Evolutionary conservation across 2,329 filamentous ascomycete genomes (phyloP).

Genomic region (Neofusicoccum sp.): DNA sequence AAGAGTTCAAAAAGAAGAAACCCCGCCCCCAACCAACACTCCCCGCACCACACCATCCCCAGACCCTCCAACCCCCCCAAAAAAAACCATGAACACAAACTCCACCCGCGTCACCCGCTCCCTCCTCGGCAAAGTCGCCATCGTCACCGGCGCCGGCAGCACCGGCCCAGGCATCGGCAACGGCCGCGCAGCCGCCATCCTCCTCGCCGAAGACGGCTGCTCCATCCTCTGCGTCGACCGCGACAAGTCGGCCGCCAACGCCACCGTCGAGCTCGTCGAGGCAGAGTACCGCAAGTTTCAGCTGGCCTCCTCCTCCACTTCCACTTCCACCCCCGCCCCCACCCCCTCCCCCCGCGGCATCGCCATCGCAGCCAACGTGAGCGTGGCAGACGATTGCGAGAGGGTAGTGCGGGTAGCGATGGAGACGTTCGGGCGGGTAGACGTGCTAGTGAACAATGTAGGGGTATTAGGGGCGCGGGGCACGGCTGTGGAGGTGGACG

Average conservation of each 20-base stretch:
- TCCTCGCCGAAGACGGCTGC: constrained; percentile 62
- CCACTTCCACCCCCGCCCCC: constrained; percentile 57
- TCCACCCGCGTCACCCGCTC: constrained; percentile 34
- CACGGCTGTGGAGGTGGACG: constrained; percentile 63
- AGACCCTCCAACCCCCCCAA: too few species aligned
- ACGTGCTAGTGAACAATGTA: constrained; percentile 68
- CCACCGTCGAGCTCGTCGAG: constrained; percentile 58
- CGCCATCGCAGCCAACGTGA: too few species aligned
- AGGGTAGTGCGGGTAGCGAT: too few species aligned
- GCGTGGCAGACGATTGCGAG: too few species aligned
- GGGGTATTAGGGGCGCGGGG: constrained; percentile 63
- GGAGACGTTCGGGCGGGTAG: constrained; percentile 55
- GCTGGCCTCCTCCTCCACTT: too few species aligned
- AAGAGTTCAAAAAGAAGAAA: too few species aligned
- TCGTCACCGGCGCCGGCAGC: constrained; percentile 63
- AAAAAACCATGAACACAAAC: not conserved
- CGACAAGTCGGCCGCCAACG: constrained; percentile 52
- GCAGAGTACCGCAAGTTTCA: constrained; percentile 34
- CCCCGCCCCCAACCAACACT: too few species aligned
- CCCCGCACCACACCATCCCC: too few species aligned
- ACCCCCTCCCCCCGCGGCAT: constrained; percentile 34
- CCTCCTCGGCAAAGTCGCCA: constrained; percentile 50
- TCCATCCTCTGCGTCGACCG: constrained; percentile 62
- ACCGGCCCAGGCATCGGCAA: constrained; percentile 62
- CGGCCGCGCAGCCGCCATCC: constrained; percentile 59